Conservation (phyloP, 345 rosid species). For the Toxicodendron radicans region DNA sequence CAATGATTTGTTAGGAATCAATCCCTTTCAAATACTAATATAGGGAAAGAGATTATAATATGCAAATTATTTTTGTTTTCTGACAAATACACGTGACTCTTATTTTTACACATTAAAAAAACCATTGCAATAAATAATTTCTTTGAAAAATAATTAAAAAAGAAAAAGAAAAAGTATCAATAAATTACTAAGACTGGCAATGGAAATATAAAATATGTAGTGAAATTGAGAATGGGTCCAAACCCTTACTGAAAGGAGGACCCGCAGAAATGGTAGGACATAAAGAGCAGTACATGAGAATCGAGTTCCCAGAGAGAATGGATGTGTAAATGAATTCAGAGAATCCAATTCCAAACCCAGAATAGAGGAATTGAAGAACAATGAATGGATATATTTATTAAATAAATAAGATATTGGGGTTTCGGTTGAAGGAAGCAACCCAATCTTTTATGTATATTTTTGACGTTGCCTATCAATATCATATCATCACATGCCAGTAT, state of each 20-base stretch:
- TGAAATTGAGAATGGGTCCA: slow-evolving; percentile 6
- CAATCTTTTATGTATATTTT: slow-evolving; percentile 24
- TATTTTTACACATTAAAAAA: too few relatives aligned
- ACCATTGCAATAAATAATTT: too few relatives aligned
- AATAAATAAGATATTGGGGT: neutral
- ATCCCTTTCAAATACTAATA: too few relatives aligned
- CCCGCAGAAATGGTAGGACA: slow-evolving; percentile 26
- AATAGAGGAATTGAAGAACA: neutral
- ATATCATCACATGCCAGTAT: slow-evolving; percentile 4
- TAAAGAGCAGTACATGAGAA: slow-evolving; percentile 5
- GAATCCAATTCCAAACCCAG: slow-evolving; percentile 3
- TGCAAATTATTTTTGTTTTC: too few relatives aligned
- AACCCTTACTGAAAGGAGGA: slow-evolving; percentile 6
- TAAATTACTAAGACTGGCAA: neutral
- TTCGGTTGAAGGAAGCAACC: slow-evolving; percentile 9
- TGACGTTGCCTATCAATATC: too few relatives aligned
- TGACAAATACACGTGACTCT: too few relatives aligned
- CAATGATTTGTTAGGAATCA: too few relatives aligned
- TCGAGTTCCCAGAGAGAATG: neutral
- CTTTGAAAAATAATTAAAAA: too few relatives aligned
- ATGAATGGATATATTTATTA: slow-evolving; percentile 1
- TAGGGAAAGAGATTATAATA: too few relatives aligned
- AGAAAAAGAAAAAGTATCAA: neutral
- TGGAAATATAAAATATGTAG: neutral
- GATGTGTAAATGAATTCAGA: neutral